Conservation (phyloP, 2,329 filamentous ascomycete species). For the Diaporthe citrichinensis region DNA sequence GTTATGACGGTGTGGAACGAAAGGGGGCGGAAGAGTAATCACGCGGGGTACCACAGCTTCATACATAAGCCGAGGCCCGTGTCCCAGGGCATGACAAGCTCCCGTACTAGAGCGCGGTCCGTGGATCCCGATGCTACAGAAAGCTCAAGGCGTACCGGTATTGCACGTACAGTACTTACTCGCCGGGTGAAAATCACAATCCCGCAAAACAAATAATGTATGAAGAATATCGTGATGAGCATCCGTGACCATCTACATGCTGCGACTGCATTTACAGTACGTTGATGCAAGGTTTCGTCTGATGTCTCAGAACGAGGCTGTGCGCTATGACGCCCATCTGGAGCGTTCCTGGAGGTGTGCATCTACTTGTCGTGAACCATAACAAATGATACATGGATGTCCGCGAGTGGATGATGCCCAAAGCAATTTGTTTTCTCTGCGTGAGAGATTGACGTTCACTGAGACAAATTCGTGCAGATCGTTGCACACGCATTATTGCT, state of each 20-base stretch:
- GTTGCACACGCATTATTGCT: background rate
- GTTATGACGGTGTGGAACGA: background rate
- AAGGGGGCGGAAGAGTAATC: background rate
- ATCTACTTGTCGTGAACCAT: background rate
- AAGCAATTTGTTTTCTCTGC: too few relatives aligned
- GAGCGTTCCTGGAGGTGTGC: background rate
- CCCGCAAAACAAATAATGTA: background rate
- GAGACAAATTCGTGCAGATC: background rate
- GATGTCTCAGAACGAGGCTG: conserved; percentile 4
- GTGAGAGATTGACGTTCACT: background rate
- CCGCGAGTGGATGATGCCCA: background rate
- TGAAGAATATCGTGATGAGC: background rate
- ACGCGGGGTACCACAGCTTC: conserved; percentile 17
- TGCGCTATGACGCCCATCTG: background rate
- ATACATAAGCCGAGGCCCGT: background rate
- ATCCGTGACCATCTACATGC: too few relatives aligned
- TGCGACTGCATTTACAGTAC: too few relatives aligned
- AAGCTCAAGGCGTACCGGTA: background rate
- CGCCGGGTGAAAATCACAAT: background rate
- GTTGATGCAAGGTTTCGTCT: background rate
- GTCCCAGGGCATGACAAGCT: background rate
- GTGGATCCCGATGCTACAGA: conserved; percentile 1
- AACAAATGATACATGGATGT: background rate
- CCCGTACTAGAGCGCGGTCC: background rate
- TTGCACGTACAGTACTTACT: background rate